phyloP scores from a whole-genome alignment of 2,329 filamentous ascomycete species.

The Fusarium beomiforme region DNA sequence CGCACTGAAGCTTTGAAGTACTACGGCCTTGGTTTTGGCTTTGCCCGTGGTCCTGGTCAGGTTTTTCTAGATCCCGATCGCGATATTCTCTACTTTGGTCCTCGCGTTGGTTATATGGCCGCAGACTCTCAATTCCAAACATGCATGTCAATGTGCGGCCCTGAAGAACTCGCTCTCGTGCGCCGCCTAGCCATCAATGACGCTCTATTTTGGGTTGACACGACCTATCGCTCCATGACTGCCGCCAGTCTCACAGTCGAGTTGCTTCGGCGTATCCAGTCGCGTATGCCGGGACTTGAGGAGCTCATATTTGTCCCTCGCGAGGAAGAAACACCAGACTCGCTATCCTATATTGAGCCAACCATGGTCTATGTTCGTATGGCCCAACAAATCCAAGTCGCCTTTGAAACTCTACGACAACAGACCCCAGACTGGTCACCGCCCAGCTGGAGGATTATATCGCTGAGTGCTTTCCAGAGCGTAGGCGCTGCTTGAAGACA shows the following conservation, averaged over 20 bases:
- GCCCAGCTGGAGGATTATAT: conserved; percentile 52
- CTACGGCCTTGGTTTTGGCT: conserved; percentile 55
- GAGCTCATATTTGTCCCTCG: conserved; percentile 58
- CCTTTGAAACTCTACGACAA: conserved; percentile 47
- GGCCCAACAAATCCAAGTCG: conserved; percentile 50
- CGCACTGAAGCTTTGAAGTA: conserved; percentile 55
- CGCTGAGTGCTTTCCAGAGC: conserved; percentile 41
- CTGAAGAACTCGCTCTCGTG: conserved; percentile 53
- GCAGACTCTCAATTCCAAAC: conserved; percentile 57
- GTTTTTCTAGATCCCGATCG: conserved; percentile 54
- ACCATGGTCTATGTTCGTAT: conserved; percentile 49
- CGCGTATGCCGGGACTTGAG: conserved; percentile 52
- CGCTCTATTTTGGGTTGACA: conserved; percentile 53
- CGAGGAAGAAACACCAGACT: conserved; percentile 49
- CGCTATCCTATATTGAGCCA: conserved; percentile 44
- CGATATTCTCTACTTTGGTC: conserved; percentile 61
- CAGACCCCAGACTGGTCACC: conserved; percentile 47
- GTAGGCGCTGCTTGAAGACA: conserved; percentile 7
- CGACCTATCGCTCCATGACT: conserved; percentile 50
- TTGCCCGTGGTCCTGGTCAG: conserved; percentile 52
- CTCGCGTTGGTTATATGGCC: conserved; percentile 56
- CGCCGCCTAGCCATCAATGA: conserved; percentile 58
- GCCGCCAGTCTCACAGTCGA: conserved; percentile 53
- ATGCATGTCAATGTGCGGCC: conserved; percentile 55
- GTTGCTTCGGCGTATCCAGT: conserved; percentile 51